Percentiles rank a stretch among this genome's conserved stretches.
These are phyloP conservation scores for Inga oerstediana DNA, from an alignment of 306 rosid genomes.

Conservation along the genomic window DNA sequence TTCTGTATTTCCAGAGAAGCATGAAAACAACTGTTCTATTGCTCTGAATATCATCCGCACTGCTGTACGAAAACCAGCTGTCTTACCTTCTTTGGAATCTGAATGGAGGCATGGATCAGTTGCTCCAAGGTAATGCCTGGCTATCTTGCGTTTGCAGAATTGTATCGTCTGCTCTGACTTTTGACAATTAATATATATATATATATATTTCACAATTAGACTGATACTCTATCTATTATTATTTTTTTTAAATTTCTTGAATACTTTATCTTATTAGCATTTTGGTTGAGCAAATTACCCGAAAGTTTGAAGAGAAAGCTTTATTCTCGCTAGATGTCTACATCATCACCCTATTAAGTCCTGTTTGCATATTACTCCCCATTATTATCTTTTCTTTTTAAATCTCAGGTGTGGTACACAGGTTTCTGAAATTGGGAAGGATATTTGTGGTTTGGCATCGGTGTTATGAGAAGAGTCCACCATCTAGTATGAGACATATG, in stretches of 20 bases:
- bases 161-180: background rate
- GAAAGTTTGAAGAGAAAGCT: background rate
- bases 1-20: slow-evolving; percentile 69
- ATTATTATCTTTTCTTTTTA: background rate
- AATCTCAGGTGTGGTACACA: background rate
- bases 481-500: background rate
- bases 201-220: background rate
- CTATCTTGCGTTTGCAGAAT: slow-evolving; percentile 8
- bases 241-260: slow-evolving; percentile 7
- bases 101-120: slow-evolving; percentile 93
- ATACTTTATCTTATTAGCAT: background rate
- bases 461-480: background rate
- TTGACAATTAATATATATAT: slow-evolving; percentile 17
- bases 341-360: background rate
- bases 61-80: slow-evolving; percentile 84
- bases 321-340: background rate
- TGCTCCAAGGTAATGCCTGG: slow-evolving; percentile 74
- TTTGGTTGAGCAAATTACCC: background rate
- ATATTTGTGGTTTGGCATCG: background rate
- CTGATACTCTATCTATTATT: background rate
- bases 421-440: background rate
- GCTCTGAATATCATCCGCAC: slow-evolving; percentile 77
- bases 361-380: background rate
- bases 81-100: slow-evolving; percentile 87
- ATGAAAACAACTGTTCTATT: slow-evolving; percentile 65